Conservation (phyloP, 371 early-diverging fungal species). For the Lichtheimia corymbifera region DNA sequence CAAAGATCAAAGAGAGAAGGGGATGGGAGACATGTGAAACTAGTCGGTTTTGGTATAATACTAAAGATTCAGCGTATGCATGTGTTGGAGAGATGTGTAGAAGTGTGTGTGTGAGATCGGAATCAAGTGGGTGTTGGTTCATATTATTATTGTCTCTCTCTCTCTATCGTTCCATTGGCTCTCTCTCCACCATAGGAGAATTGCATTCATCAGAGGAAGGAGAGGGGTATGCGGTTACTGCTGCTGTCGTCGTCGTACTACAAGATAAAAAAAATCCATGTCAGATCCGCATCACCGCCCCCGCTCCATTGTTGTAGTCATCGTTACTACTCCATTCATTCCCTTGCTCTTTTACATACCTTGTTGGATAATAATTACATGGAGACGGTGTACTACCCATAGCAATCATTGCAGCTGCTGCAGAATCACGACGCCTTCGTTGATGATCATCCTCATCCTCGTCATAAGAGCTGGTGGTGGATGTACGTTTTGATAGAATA, state of each 20-base stretch:
- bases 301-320: background rate
- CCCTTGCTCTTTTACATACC: background rate
- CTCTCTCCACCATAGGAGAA: too few relatives aligned
- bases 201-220: conserved; percentile 2
- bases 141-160: too few relatives aligned
- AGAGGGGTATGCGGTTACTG: conserved; percentile 6
- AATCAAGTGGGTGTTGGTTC: too few relatives aligned
- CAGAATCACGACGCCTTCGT: conserved; percentile 37
- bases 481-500: background rate
- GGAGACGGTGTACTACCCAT: conserved; percentile 25
- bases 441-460: conserved; percentile 16
- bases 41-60: too few relatives aligned
- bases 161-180: too few relatives aligned
- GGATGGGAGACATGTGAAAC: too few relatives aligned
- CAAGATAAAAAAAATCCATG: background rate
- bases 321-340: too few relatives aligned
- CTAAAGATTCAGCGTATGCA: too few relatives aligned
- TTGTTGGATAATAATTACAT: conserved; percentile 5
- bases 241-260: background rate
- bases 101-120: too few relatives aligned
- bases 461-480: too few relatives aligned
- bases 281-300: background rate
- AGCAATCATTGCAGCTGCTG: conserved; percentile 48
- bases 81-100: too few relatives aligned
- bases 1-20: too few relatives aligned